Evolutionary conservation across 1,284 basidiomycete genomes (phyloP).

Genomic region (Puccinia horiana): DNA sequence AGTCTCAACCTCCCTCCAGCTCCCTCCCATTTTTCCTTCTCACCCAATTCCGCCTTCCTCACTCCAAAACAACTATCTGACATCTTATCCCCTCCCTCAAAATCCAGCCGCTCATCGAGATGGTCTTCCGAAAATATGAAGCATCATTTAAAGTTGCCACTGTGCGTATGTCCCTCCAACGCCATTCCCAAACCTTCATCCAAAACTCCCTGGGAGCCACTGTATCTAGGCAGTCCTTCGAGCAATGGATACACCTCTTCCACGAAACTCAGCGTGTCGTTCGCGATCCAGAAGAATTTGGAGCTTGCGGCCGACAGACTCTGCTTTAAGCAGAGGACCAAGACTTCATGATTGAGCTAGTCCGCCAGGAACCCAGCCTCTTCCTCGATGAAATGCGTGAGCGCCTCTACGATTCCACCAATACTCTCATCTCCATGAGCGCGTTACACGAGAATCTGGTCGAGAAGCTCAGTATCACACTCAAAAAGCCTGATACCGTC

Average conservation of each 20-base stretch:
- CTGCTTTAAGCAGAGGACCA: neutral
- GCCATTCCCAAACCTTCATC: neutral
- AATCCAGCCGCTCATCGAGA: neutral
- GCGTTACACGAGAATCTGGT: neutral
- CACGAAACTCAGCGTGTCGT: neutral
- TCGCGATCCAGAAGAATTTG: neutral
- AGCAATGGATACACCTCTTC: neutral
- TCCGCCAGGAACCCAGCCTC: neutral
- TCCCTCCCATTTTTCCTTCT: too few relatives aligned
- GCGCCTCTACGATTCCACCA: neutral
- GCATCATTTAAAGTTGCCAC: neutral
- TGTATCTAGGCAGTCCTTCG: neutral
- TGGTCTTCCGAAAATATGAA: neutral
- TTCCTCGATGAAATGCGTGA: neutral
- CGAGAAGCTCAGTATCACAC: neutral
- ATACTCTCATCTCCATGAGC: neutral
- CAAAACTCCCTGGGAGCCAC: neutral
- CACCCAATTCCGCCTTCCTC: too few relatives aligned
- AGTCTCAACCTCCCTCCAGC: too few relatives aligned
- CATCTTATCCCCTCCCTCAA: neutral
- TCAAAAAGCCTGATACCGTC: neutral
- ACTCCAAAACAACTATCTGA: too few relatives aligned
- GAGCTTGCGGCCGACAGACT: neutral
- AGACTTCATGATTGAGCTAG: neutral
- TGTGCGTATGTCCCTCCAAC: neutral